These are phyloP conservation scores for Coemansia sp. DNA, from an alignment of 192 early-diverging fungal species.

Conservation along the genomic window DNA sequence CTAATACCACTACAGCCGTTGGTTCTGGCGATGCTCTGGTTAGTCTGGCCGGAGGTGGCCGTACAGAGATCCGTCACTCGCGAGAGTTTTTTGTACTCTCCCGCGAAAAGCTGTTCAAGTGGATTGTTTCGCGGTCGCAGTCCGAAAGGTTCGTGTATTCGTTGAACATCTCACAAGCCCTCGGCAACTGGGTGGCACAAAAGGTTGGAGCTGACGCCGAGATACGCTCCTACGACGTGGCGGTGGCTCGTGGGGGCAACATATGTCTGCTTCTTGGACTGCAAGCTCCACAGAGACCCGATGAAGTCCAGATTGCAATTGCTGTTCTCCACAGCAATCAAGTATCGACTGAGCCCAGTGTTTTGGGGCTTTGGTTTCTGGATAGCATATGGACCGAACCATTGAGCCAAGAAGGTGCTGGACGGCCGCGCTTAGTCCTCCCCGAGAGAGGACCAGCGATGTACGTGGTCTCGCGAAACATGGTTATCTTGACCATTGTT, in stretches of 20 bases:
- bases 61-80: conserved; percentile 48
- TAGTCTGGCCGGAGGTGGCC: conserved; percentile 29
- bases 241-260: conserved; percentile 18
- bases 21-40: conserved; percentile 24
- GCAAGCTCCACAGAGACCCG: not conserved
- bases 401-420: conserved; percentile 3
- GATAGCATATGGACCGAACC: not conserved
- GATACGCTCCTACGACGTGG: conserved; percentile 26
- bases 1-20: not conserved
- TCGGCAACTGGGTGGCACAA: conserved; percentile 9
- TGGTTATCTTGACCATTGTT: conserved; percentile 14
- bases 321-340: conserved; percentile 17
- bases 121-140: conserved; percentile 44
- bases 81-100: conserved; percentile 47
- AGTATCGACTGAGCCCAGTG: conserved; percentile 19
- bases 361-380: conserved; percentile 28
- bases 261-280: conserved; percentile 25
- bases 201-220: conserved; percentile 12
- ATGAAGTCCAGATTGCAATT: conserved; percentile 11
- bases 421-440: conserved; percentile 23
- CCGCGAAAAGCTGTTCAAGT: conserved; percentile 35
- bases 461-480: conserved; percentile 22
- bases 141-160: conserved; percentile 24
- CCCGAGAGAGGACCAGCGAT: conserved; percentile 26
- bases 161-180: conserved; percentile 10